A percentile compares a stretch with the other conserved stretches of the same genome.
Conservation (phyloP, 1,284 basidiomycete species). For the Marasmius sp. region DNA sequence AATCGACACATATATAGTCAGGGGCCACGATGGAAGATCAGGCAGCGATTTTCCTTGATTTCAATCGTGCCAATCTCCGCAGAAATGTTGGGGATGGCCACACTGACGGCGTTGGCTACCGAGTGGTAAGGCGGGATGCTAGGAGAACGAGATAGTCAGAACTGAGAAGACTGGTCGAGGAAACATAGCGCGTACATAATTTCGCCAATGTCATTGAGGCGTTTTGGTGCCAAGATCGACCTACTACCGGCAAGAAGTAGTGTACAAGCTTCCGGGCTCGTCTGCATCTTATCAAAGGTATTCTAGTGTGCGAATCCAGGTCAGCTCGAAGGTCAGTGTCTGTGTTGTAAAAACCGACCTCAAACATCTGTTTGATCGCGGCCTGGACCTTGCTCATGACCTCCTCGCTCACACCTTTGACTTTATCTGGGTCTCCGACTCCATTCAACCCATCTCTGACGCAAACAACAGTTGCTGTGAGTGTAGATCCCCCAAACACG, state of each 20-base stretch:
- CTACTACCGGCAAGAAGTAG: conserved; percentile 52
- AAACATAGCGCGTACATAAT: conserved; percentile 35
- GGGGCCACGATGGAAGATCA: too few relatives aligned
- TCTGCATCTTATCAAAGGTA: conserved; percentile 52
- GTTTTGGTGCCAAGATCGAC: conserved; percentile 43
- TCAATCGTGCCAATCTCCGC: conserved; percentile 42
- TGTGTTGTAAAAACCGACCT: conserved; percentile 21
- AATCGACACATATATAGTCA: too few relatives aligned
- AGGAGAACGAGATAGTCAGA: background rate
- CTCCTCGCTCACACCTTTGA: conserved; percentile 26
- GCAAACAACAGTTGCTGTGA: conserved; percentile 52
- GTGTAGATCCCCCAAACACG: conserved; percentile 48
- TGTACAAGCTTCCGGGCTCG: conserved; percentile 44
- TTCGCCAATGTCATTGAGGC: conserved; percentile 43
- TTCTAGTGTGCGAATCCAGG: conserved; percentile 7
- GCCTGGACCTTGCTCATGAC: conserved; percentile 28
- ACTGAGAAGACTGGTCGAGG: conserved; percentile 11
- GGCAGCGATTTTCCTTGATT: conserved; percentile 36
- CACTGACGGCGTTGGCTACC: conserved; percentile 60
- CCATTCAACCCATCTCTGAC: conserved; percentile 35
- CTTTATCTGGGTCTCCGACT: conserved; percentile 37
- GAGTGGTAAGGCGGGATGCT: conserved; percentile 41
- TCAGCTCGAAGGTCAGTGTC: background rate
- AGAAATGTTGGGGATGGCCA: conserved; percentile 44
- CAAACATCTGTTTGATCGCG: conserved; percentile 44